Base-by-base conservation (phyloP, 345 rosid genomes). In the Schrenkiella parvula region DNA sequence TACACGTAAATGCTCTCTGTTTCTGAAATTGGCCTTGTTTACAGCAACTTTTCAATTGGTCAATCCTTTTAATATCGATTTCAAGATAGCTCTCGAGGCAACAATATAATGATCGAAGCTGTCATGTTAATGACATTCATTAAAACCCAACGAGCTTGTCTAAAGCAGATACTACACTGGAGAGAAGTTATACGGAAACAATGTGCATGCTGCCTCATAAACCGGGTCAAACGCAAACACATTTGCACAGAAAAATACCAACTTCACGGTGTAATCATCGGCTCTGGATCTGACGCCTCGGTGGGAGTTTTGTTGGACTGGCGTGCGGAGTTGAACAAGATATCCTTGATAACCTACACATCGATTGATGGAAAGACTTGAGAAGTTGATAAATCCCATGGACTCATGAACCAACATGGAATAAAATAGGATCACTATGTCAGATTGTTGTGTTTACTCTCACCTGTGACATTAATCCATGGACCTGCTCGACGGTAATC, bases 381-480 rank as follows among this genome's bases (percentile, higher is more conserved):
- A 41, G 52, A 34, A n/a, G n/a, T n/a, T n/a, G n/a, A 21, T 12
- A 4, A 35, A 26, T 63, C 58, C 38, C 52, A 17, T 65, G 48
- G 48, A 37, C 31, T 53, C 26, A 18, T 44, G 17, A 56, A 19
- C 58, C 31, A 66, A 0, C 26, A 21, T 15, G 17, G 47, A 25
- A 8, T 19, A 28, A 56, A 6, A 22, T 8, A 72, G 6, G 6
- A 19, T 47, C 42, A 8, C 2, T 12, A 22, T 51, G 7, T 37
- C 48, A 70, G 63, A 64, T 59, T 8, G 23, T 59, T 8, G 23
- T 66, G 28, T 52, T 67, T 1, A 55, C 38, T 80, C 38, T 80
- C 80, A 92, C 99, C 98, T 95, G 99, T 13, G 98, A 95, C 98
- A 95, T 95, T 48, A 95, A 80, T 34, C 99, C 99, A 78, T 95